Percentiles rank a stretch among this genome's conserved stretches.
These are phyloP conservation scores for Metschnikowia baotianmanensis DNA, from an alignment of 805 yeast genomes.

Conservation along the genomic window DNA sequence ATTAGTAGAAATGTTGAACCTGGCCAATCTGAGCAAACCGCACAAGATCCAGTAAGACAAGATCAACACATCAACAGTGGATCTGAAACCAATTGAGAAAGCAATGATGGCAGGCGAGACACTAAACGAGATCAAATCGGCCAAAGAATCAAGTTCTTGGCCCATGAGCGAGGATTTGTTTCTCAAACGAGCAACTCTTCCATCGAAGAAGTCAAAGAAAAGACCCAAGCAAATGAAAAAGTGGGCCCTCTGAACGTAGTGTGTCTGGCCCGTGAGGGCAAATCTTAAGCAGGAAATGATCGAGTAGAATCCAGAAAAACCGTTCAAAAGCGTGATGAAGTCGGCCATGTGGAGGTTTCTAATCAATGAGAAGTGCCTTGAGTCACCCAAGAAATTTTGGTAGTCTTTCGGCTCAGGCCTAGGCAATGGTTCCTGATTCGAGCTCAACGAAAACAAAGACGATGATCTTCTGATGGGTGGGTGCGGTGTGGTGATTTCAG, in stretches of 20 bases:
- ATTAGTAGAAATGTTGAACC: constrained; percentile 92
- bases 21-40: constrained; percentile 89
- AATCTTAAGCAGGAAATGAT: constrained; percentile 82
- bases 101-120: constrained; percentile 95
- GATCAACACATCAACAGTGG: constrained; percentile 74
- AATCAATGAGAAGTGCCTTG: constrained; percentile 81
- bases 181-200: constrained; percentile 93
- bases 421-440: constrained; percentile 60
- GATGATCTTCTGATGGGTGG: constrained; percentile 49
- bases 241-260: constrained; percentile 83
- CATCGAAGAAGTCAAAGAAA: constrained; percentile 95
- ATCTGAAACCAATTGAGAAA: constrained; percentile 83
- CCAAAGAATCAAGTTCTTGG: constrained; percentile 94
- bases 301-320: constrained; percentile 90
- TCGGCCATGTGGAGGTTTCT: constrained; percentile 93
- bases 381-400: constrained; percentile 75
- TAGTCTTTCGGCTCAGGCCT: constrained; percentile 78
- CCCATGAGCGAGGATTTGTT: constrained; percentile 92
- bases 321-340: constrained; percentile 90
- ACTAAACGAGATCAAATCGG: constrained; percentile 92
- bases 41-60: constrained; percentile 86
- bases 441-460: constrained; percentile 51
- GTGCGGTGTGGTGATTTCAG: constrained; percentile 22
- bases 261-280: constrained; percentile 64
- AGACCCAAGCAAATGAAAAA: constrained; percentile 86